Base-by-base conservation (phyloP, 495 filamentous ascomycete species). In the Lasiosphaeriaceae sp. region DNA sequence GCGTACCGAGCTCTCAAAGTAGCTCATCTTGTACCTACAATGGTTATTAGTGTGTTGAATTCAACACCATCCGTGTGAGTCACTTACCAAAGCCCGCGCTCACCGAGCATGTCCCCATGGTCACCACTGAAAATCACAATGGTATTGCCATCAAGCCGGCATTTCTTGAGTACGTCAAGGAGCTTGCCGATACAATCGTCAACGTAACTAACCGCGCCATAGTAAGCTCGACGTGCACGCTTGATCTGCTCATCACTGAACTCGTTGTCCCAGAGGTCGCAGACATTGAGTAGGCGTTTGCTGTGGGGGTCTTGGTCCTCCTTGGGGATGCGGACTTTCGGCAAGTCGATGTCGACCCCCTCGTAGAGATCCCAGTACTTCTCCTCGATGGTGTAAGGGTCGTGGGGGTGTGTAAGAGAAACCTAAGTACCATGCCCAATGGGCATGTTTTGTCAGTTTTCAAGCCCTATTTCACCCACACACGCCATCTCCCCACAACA, bases 71-170 rank as follows among this genome's bases (percentile, higher is more conserved):
- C 5, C 23, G 24, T 2, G 44, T 43, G 12, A 47, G 26, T 17
- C n/a, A 52, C 68, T 50, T 64, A 74, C 90, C 90, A 96, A 37
- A 96, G 72, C 0, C 88, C 88, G 22, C 90, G 82, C 72, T 96
- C 90, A 35, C 90, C 90, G 9, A 96, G 83, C 90, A 95, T 95
- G 67, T 96, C 90, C 52, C 90, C 90, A 68, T 96, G 90, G 62
- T 96, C 90, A 48, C 90, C 89, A 49, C 84, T 89, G 72, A 96
- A 96, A 47, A 95, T 78, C 47, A 96, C 76, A 54, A 96, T 90
- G 5, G 90, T 95, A 68, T 94, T 81, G 17, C 92, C 83, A 50
- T 84, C 84, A 45, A 96, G 77, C 1, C 83, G 81, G 71, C 88
- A 92, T 52, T 87, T 75, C 61, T 90, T 83, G 17, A 96, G 77